These are phyloP conservation scores for Pyronema domesticum DNA, from an alignment of 495 filamentous ascomycete species.

Conservation along the genomic window DNA sequence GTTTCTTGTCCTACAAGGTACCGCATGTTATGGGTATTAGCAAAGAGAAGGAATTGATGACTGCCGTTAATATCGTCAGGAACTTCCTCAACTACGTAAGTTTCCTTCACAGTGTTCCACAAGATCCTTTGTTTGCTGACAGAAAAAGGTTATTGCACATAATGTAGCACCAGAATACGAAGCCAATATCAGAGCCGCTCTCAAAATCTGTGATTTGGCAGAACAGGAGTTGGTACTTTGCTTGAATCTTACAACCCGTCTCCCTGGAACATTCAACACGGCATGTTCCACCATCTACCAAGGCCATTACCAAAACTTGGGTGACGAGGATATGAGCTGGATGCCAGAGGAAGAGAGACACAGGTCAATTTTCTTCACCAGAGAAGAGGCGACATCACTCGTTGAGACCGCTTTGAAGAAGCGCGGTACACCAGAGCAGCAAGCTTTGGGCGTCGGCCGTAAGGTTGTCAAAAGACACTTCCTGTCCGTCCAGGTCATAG, in stretches of 20 bases:
- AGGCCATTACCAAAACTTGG: constrained; percentile 25
- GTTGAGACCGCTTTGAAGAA: constrained; percentile 30
- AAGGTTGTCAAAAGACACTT: constrained; percentile 27
- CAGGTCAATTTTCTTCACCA: constrained; percentile 1
- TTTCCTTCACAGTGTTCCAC: background rate
- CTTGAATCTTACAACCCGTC: constrained; percentile 28
- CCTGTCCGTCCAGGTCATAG: constrained; percentile 40
- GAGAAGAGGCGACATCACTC: constrained; percentile 29
- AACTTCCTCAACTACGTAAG: constrained; percentile 72
- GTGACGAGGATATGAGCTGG: constrained; percentile 4
- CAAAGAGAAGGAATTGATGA: constrained; percentile 32
- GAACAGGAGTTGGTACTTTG: constrained; percentile 46
- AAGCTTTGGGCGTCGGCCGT: constrained; percentile 4
- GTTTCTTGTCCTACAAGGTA: constrained; percentile 45
- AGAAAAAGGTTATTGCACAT: constrained; percentile 42
- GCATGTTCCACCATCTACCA: constrained; percentile 26
- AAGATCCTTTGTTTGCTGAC: background rate
- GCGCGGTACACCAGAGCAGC: constrained; percentile 28
- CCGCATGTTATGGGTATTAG: constrained; percentile 24
- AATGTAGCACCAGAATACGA: constrained; percentile 69
- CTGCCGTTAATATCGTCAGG: constrained; percentile 42
- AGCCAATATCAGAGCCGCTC: constrained; percentile 45
- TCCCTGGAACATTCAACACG: constrained; percentile 61
- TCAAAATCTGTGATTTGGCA: constrained; percentile 48
- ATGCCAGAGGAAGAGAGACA: background rate